Evolutionary conservation across 116 monocot species (phyloP).

Genomic region (Dioscorea cayenensis): DNA sequence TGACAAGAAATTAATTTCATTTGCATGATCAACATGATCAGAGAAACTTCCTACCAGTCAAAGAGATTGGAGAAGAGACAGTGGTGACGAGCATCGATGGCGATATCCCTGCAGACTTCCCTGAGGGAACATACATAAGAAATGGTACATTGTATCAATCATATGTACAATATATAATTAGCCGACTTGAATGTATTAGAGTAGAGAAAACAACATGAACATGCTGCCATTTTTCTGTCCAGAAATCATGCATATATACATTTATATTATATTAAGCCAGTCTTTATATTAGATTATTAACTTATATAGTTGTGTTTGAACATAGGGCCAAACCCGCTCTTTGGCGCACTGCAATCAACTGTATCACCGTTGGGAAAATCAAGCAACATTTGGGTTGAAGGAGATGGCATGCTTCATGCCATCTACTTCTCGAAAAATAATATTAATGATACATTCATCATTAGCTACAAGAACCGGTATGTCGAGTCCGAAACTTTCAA

Average conservation of each 20-base stretch:
- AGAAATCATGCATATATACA: too few relatives aligned
- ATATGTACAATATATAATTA: too few relatives aligned
- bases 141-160: constrained; percentile 19
- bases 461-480: constrained; percentile 40
- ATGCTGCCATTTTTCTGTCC: too few relatives aligned
- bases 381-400: constrained; percentile 39
- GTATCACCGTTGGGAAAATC: constrained; percentile 30
- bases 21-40: constrained; percentile 1
- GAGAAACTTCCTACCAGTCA: constrained; percentile 41
- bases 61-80: constrained; percentile 26
- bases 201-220: too few relatives aligned
- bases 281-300: too few relatives aligned
- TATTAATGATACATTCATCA: constrained; percentile 9
- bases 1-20: too few relatives aligned
- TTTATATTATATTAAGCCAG: too few relatives aligned
- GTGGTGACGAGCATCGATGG: constrained; percentile 20
- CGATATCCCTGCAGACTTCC: constrained; percentile 39
- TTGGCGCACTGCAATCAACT: constrained; percentile 27
- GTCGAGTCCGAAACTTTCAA: constrained; percentile 42
- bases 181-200: too few relatives aligned
- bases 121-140: constrained; percentile 48
- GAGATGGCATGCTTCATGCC: constrained; percentile 61
- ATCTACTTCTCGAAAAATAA: constrained; percentile 22
- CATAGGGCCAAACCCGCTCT: constrained; percentile 39
- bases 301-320: too few relatives aligned